These are phyloP conservation scores for Beauveria pseudobassiana DNA, from an alignment of 2,329 filamentous ascomycete species.

Conservation along the genomic window DNA sequence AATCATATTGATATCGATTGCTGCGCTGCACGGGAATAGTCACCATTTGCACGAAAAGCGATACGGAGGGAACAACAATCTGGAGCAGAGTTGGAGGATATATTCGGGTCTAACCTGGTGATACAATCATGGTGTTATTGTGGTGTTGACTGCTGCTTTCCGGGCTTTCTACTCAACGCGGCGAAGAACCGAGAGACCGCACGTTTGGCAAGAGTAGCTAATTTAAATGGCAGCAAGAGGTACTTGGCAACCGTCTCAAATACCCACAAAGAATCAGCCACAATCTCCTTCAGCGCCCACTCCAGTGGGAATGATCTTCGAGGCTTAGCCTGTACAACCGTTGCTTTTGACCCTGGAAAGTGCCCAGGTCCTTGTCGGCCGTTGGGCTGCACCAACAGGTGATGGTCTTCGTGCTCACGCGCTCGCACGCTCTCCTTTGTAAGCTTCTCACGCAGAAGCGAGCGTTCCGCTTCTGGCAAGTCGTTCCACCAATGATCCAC, in stretches of 20 bases:
- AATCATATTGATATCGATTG: no score
- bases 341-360: constrained; percentile 21
- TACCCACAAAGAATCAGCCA: constrained; percentile 1
- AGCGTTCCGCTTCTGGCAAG: constrained; percentile 17
- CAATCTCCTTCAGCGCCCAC: constrained; percentile 14
- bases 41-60: no score
- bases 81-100: background rate
- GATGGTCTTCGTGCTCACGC: constrained; percentile 22
- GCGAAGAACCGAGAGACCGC: background rate
- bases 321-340: constrained; percentile 14
- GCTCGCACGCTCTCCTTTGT: constrained; percentile 20
- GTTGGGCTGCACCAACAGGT: constrained; percentile 18
- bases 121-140: background rate
- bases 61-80: background rate
- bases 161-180: background rate
- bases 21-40: no score
- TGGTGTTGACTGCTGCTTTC: background rate
- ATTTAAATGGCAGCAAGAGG: background rate
- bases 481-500: constrained; percentile 69
- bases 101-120: background rate
- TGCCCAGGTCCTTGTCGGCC: constrained; percentile 18
- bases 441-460: constrained; percentile 18
- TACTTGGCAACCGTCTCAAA: background rate
- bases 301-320: constrained; percentile 17
- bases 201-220: background rate